Evolutionary conservation across 768 basidiomycete species (phyloP).

Genomic region (Boletus subcaerulescens): DNA sequence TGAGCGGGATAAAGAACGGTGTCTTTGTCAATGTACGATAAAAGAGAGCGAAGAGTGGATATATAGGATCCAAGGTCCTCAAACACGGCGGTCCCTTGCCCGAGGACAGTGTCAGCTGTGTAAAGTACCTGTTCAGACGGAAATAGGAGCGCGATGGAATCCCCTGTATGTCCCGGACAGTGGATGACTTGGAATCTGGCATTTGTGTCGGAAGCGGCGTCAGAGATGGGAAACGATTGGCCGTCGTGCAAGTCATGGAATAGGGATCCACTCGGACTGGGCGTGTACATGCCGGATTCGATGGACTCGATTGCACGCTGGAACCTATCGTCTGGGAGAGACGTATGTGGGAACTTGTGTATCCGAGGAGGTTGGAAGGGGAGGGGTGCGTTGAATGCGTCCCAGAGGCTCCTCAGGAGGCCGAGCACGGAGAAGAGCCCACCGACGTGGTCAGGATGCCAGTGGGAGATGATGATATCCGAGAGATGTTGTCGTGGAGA

Average conservation of each 20-base stretch:
- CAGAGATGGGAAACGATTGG: slow-evolving; percentile 44
- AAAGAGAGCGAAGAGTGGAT: slow-evolving; percentile 56
- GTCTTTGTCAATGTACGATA: slow-evolving; percentile 42
- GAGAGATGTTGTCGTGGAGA: slow-evolving; percentile 49
- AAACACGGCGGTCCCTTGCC: slow-evolving; percentile 88
- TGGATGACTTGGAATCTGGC: slow-evolving; percentile 61
- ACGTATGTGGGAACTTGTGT: slow-evolving; percentile 63
- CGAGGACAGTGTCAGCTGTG: slow-evolving; percentile 89
- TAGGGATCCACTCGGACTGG: slow-evolving; percentile 38
- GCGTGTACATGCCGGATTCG: slow-evolving; percentile 43
- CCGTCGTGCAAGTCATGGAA: slow-evolving; percentile 60
- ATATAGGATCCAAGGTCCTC: slow-evolving; percentile 77
- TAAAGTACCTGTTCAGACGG: slow-evolving; percentile 73
- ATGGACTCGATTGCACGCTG: slow-evolving; percentile 40
- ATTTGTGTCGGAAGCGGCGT: background rate
- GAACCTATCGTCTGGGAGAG: slow-evolving; percentile 26
- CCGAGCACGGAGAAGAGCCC: slow-evolving; percentile 70
- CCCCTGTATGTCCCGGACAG: slow-evolving; percentile 88
- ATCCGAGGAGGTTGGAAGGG: slow-evolving; percentile 67
- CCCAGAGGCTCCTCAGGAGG: slow-evolving; percentile 66
- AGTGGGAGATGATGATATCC: slow-evolving; percentile 90
- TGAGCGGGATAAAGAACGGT: slow-evolving; percentile 82
- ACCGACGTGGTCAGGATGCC: slow-evolving; percentile 82
- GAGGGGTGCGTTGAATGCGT: slow-evolving; percentile 39
- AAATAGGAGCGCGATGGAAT: slow-evolving; percentile 76